Evolutionary conservation across 1,284 basidiomycete genomes (phyloP), one percentile per base, ranked within the genome.

Genomic region (Pseudozyma sp.): DNA sequence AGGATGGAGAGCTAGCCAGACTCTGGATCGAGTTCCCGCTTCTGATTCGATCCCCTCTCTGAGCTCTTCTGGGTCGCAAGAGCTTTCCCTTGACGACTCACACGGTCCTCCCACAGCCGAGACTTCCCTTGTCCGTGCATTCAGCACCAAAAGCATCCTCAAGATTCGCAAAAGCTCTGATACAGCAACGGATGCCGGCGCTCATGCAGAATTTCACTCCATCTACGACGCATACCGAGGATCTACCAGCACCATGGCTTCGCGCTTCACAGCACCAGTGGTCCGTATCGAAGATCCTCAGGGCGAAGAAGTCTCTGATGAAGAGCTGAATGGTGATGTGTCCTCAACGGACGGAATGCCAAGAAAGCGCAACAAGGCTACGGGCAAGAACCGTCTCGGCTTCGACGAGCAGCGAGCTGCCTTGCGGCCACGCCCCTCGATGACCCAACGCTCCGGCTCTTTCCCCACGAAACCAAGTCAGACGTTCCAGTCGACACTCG

Each of bases 321-420:
- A 57, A 14, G 72, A 76, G 47, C 40, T 69, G 11, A 62, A 66
- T 14, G 40, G 19, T 45, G 56, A 39, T 40, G 21, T 7, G 5
- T 53, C 59, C n/a, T 55, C 63, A 5, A 16, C 39, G 9, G 65
- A 59, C 34, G 70, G 67, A 13, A 11, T 54, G 19, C 75, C 75
- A 0, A 48, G 75, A 5, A 77, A 77, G 56, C 58, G 69, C 38
- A 68, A 58, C 62, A 78, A 75, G 50, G 47, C 59, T 5, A 40
- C 34, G 16, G 55, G 67, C 16, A 64, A 52, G 36, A 55, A 42
- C 6, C 31, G 50, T 8, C 45, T 70, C 19, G 76, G 62, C 47
- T 77, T 76, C 40, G 76, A 78, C 5, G 72, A 74, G 9, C 76
- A 78, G 59, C 69, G 76, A 16, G 76, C 68, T 16, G 31, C 60